Percentiles rank a stretch among this genome's conserved stretches.
Conservation (phyloP, 208 protist species). For the Crithidia expoeki region DNA sequence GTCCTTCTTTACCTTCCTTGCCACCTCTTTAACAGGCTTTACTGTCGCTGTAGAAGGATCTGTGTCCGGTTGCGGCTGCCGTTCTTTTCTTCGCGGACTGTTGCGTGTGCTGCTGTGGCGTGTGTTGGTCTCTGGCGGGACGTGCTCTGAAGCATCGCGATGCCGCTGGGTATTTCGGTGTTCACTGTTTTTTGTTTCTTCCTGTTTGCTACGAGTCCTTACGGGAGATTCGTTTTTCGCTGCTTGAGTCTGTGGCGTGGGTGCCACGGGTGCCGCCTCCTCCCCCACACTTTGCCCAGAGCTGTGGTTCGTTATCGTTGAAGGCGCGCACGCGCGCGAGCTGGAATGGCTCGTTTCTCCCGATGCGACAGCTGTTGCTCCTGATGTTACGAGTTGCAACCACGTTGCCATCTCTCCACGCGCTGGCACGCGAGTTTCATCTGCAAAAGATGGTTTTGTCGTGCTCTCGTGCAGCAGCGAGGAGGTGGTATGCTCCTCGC, state of each 20-base stretch:
- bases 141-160: neutral
- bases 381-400: neutral
- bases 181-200: neutral
- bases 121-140: neutral
- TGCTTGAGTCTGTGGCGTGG: neutral
- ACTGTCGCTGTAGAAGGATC: neutral
- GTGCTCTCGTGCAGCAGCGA: neutral
- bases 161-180: neutral
- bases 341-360: neutral
- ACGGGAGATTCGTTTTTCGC: neutral
- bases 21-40: neutral
- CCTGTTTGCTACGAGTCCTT: neutral
- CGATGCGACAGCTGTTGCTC: too few relatives aligned
- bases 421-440: neutral
- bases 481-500: neutral
- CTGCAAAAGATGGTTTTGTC: neutral
- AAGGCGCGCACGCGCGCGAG: conserved; percentile 5
- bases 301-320: conserved; percentile 15
- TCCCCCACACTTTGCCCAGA: conserved; percentile 7
- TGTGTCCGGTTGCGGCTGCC: neutral
- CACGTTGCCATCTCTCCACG: neutral
- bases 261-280: neutral
- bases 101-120: neutral
- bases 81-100: neutral
- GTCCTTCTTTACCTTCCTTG: neutral